Base-by-base conservation (phyloP, 106 monocot species). In the Xerophyta viscosa region DNA sequence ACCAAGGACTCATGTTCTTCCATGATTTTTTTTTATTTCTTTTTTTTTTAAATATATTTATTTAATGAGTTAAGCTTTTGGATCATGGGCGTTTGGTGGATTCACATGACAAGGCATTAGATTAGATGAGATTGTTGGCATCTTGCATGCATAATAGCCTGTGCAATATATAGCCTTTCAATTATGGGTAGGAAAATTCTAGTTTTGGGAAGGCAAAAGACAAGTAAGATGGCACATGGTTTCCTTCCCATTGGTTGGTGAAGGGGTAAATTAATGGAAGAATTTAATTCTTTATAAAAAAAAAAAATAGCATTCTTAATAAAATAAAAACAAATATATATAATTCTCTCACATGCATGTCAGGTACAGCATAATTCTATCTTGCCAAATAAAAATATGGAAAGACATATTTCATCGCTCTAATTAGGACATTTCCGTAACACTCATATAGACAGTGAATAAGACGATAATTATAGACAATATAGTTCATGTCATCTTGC, bases 271-370 rank as follows among this genome's bases (percentile, higher is more conserved):
- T n/a, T 56, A 48, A 51, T 39, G 33, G 54, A 22, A 27, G 24
- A 33, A 6, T 6, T 33, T 33, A 10, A 6, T 6, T 10, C 10
- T 6, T 33, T 10, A 33, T 10, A 5, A 33, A 33, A 5, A 33
- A 20, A 8, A 6, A 41, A 33, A 3, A 24, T 46, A 41, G 24
- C 55, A 56, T 18, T 43, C 19, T 56, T 37, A 24, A 48, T 45
- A 8, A 33, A 60, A 11, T 20, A 54, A 27, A 36, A 21, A 50
- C 18, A 47, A 52, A 44, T 31, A 53, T 29, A 29, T 30, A 20
- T 14, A 65, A 57, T 14, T 6, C 29, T 48, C 48, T 64, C 69
- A 70, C 58, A 70, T 69, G 75, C 63, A 42, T 57, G 41, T 68
- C 58, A 59, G 51, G 62, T 64, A 59, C 64, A 33, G 5, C 33